Evolutionary conservation across 768 basidiomycete genomes (phyloP).

Genomic region (Mycena sanguinolenta): DNA sequence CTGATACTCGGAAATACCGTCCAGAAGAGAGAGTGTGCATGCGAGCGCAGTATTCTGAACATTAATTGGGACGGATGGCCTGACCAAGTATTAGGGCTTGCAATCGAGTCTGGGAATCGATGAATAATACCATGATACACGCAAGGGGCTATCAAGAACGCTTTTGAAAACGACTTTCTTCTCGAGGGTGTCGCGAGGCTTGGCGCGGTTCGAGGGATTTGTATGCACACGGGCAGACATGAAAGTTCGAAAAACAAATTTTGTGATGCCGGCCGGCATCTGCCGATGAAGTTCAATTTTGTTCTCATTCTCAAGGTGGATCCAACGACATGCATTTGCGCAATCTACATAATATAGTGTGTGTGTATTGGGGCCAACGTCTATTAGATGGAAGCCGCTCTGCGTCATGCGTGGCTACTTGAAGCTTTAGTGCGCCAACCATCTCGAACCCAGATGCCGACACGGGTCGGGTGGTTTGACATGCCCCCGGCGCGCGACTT

Average conservation of each 20-base stretch:
- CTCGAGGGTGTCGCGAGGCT: conserved; percentile 58
- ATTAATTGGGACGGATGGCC: conserved; percentile 75
- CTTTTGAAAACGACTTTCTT: conserved; percentile 77
- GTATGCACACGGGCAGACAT: conserved; percentile 69
- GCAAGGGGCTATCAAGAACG: conserved; percentile 80
- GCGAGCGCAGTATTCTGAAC: conserved; percentile 73
- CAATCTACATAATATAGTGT: neutral
- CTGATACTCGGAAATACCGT: conserved; percentile 63
- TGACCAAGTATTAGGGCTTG: conserved; percentile 41
- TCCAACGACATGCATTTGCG: neutral
- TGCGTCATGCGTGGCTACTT: no score
- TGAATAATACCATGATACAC: conserved; percentile 69
- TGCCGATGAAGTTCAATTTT: neutral
- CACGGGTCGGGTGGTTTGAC: conserved; percentile 5
- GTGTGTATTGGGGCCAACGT: neutral
- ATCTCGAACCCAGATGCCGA: no score
- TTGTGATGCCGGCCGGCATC: neutral
- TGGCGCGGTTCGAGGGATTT: conserved; percentile 75
- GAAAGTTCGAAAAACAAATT: no score
- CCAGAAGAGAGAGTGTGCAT: conserved; percentile 61
- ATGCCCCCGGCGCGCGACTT: conserved; percentile 11
- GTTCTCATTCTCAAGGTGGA: neutral
- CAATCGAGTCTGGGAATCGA: conserved; percentile 26
- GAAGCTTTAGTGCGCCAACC: no score
- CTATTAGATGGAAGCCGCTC: no score